These are phyloP conservation scores for Ambrosiella xylebori DNA, from an alignment of 2,329 filamentous ascomycete genomes.

Conservation along the genomic window DNA sequence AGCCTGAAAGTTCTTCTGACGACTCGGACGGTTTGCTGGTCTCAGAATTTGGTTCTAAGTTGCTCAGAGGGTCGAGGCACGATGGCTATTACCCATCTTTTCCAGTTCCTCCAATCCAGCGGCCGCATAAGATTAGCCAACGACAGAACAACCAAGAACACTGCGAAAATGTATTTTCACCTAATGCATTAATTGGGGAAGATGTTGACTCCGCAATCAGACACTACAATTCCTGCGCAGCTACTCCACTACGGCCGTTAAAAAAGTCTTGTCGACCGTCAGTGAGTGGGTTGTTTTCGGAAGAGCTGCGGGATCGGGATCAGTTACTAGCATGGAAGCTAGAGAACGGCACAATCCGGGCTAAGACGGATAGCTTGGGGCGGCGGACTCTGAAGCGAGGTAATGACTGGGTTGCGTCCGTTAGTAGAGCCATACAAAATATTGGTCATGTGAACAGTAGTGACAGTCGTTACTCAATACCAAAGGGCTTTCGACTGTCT, in stretches of 20 bases:
- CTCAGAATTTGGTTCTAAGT: neutral
- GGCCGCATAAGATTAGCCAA: neutral
- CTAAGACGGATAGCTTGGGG: neutral
- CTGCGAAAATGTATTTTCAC: too few species aligned
- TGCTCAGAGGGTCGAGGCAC: neutral
- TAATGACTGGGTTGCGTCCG: neutral
- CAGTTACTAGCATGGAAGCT: neutral
- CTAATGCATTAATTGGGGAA: too few species aligned
- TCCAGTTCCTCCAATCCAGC: neutral
- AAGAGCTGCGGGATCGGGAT: too few species aligned
- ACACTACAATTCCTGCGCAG: slow-evolving; percentile 6
- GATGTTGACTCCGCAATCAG: neutral
- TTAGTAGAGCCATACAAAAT: neutral
- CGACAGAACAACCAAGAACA: neutral
- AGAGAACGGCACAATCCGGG: neutral
- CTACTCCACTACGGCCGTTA: neutral
- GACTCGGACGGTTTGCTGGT: neutral
- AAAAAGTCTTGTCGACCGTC: too few species aligned
- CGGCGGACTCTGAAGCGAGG: neutral
- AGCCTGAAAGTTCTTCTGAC: neutral
- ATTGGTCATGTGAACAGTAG: neutral
- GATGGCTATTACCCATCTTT: neutral
- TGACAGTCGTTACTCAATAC: neutral
- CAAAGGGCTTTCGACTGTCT: neutral
- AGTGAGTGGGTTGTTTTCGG: too few species aligned